Conservation (phyloP, 768 basidiomycete species). For the Hortiboletus flavorubellus region DNA sequence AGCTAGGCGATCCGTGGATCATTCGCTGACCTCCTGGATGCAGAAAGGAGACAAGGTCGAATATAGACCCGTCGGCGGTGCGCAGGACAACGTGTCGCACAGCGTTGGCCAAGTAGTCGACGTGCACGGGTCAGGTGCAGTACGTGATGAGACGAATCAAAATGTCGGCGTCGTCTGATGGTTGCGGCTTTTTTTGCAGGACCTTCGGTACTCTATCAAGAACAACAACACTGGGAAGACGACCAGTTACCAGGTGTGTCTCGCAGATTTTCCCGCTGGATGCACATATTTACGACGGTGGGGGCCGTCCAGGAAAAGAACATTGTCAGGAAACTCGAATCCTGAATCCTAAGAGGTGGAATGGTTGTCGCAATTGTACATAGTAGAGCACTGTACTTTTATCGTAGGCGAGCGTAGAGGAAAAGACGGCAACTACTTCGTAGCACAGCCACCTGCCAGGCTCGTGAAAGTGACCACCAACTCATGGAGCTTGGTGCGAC, state of each 20-base stretch:
- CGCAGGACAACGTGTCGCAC: slow-evolving; percentile 37
- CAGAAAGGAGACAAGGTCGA: slow-evolving; percentile 42
- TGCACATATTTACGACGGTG: background rate
- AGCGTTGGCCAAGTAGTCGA: slow-evolving; percentile 35
- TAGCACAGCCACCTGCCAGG: slow-evolving; percentile 7
- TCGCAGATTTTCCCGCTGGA: background rate
- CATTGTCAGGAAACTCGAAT: slow-evolving; percentile 30
- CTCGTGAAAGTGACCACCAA: no score
- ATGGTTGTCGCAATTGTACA: background rate
- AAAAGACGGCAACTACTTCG: no score
- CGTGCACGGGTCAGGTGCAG: slow-evolving; percentile 32
- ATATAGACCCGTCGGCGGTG: slow-evolving; percentile 42
- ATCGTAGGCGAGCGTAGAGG: background rate
- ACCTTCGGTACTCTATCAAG: slow-evolving; percentile 36
- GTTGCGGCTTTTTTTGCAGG: slow-evolving; percentile 17
- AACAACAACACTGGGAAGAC: slow-evolving; percentile 43
- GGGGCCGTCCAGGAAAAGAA: slow-evolving; percentile 33
- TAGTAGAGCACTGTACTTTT: slow-evolving; percentile 1
- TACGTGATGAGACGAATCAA: slow-evolving; percentile 14
- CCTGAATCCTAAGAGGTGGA: background rate
- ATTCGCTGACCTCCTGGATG: background rate
- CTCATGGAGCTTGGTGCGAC: slow-evolving; percentile 17
- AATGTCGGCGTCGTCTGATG: background rate
- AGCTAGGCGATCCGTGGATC: background rate
- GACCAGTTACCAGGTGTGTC: slow-evolving; percentile 36